Evolutionary conservation across 2,329 filamentous ascomycete species (phyloP).

Genomic region (Pseudonectria buxi): DNA sequence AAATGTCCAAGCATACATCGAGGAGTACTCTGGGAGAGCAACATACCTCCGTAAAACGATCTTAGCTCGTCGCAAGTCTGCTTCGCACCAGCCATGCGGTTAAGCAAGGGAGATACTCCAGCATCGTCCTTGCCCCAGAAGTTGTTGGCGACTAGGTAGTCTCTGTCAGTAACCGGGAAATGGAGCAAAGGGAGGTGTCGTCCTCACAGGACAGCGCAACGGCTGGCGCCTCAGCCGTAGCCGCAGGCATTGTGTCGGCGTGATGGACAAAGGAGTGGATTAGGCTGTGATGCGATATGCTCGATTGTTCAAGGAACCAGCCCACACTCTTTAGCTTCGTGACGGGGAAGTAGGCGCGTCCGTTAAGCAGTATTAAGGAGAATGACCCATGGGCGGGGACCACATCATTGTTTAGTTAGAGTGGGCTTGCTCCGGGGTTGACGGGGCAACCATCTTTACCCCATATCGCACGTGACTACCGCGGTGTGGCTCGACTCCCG

Average conservation of each 20-base stretch:
- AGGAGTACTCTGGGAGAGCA: background rate
- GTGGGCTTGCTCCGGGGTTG: constrained; percentile 12
- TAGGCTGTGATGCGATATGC: constrained; percentile 1
- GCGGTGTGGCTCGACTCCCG: constrained; percentile 4
- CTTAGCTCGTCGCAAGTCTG: constrained; percentile 90
- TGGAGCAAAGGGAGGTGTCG: background rate
- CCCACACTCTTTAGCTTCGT: constrained; percentile 12
- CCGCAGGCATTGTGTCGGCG: constrained; percentile 51
- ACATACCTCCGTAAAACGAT: constrained; percentile 75
- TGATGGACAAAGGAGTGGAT: constrained; percentile 1
- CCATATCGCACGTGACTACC: constrained; percentile 22
- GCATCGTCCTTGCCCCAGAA: constrained; percentile 99
- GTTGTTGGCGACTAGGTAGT: constrained; percentile 79
- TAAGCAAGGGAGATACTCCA: constrained; percentile 82
- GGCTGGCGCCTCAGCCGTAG: constrained; percentile 54
- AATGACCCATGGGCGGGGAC: constrained; percentile 4
- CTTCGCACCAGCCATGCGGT: constrained; percentile 93
- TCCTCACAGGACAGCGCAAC: constrained; percentile 61
- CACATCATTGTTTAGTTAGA: constrained; percentile 20
- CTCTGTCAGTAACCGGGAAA: constrained; percentile 11
- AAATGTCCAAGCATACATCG: background rate
- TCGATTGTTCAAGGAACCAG: constrained; percentile 11
- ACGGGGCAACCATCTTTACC: constrained; percentile 11
- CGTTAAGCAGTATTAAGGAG: constrained; percentile 12
- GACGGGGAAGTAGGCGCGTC: constrained; percentile 10